Conservation (phyloP, 768 basidiomycete genomes). For the Suillus subaureus region DNA sequence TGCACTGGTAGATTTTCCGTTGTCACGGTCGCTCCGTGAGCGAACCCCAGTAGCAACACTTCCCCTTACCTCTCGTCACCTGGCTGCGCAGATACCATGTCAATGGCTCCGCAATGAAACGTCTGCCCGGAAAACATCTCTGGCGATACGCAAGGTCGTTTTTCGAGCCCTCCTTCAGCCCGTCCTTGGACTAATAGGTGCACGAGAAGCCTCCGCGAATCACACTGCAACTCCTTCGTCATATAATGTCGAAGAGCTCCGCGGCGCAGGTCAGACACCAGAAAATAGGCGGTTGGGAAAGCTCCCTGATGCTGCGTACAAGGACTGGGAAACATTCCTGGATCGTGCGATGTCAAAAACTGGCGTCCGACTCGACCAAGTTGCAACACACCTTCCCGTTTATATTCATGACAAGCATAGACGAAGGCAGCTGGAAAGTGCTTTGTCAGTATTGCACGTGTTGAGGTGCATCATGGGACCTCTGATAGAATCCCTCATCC, state of each 20-base stretch:
- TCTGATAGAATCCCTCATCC: constrained; percentile 63
- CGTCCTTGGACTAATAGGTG: constrained; percentile 18
- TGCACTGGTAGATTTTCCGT: constrained; percentile 52
- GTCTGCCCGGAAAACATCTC: constrained; percentile 38
- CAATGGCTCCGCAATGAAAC: constrained; percentile 53
- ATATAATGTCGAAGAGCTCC: constrained; percentile 4
- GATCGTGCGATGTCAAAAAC: constrained; percentile 33
- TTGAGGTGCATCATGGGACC: constrained; percentile 72
- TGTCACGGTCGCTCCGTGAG: constrained; percentile 37
- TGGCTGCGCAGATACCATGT: constrained; percentile 71
- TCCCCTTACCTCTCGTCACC: constrained; percentile 52
- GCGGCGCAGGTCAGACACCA: constrained; percentile 40
- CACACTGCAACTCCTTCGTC: neutral
- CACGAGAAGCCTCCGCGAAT: constrained; percentile 3
- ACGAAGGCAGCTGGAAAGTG: constrained; percentile 37
- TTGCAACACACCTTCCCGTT: constrained; percentile 19
- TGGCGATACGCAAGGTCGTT: constrained; percentile 67
- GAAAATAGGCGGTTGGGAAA: constrained; percentile 53
- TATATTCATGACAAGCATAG: constrained; percentile 24
- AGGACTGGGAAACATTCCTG: constrained; percentile 51
- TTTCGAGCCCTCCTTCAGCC: constrained; percentile 67
- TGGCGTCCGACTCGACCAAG: constrained; percentile 21
- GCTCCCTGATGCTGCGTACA: constrained; percentile 52
- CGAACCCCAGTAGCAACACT: constrained; percentile 24
- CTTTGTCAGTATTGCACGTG: constrained; percentile 61